phyloP scores from a whole-genome alignment of 345 rosid species.

The Eucalyptus cloeziana region DNA sequence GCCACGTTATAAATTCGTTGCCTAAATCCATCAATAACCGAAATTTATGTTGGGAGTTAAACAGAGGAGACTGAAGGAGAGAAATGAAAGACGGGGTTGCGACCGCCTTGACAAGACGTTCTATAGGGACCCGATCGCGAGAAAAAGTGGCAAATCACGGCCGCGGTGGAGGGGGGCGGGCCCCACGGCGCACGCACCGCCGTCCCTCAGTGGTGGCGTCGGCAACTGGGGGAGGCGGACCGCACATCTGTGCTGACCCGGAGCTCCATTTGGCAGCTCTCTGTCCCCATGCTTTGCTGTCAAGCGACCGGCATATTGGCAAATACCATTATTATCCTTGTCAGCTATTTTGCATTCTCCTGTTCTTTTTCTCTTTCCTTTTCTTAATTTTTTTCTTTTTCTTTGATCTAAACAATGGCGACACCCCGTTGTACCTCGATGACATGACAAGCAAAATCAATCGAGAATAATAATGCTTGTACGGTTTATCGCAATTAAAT shows the following conservation, averaged over 20 bases:
- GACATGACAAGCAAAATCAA: fast-evolving
- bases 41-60: not conserved
- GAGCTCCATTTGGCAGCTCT: not conserved
- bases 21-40: not conserved
- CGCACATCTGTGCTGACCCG: not conserved
- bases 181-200: not conserved
- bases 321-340: not conserved
- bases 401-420: not conserved
- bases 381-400: no score
- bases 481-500: fast-evolving
- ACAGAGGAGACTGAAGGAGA: not conserved
- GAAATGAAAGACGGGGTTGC: not conserved
- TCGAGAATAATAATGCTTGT: not conserved
- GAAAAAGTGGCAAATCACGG: not conserved
- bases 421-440: fast-evolving
- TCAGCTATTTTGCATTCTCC: not conserved
- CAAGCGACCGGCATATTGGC: not conserved
- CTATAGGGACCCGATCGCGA: not conserved
- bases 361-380: not conserved
- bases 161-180: not conserved
- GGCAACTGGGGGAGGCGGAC: not conserved
- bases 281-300: not conserved
- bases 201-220: not conserved
- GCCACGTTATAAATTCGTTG: no score
- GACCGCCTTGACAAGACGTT: not conserved